phyloP scores from a whole-genome alignment of 768 basidiomycete genomes.

The Lactarius quietus region DNA sequence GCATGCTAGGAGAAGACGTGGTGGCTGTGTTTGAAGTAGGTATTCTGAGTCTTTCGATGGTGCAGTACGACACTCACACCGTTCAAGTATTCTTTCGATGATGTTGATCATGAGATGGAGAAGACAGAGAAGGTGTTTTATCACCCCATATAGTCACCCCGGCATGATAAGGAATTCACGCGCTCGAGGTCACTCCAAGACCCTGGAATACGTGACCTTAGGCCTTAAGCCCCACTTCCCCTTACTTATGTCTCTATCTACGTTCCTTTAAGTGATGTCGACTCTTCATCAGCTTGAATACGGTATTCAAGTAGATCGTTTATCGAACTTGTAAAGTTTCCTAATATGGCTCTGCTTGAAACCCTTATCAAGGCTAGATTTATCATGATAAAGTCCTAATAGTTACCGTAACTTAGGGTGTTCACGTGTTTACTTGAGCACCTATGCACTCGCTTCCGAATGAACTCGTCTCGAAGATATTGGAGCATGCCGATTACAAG shows the following conservation, averaged over 20 bases:
- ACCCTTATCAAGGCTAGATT: not conserved
- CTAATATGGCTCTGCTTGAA: not conserved
- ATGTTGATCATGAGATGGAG: not conserved
- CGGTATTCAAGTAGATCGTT: not conserved
- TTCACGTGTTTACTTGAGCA: not conserved
- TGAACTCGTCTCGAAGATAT: not conserved
- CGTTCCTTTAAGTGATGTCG: not conserved
- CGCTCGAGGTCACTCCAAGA: too few species aligned
- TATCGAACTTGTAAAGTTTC: not conserved
- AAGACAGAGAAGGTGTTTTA: slow-evolving; percentile 1
- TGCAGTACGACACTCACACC: not conserved
- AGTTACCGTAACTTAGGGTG: too few species aligned
- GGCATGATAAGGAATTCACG: not conserved
- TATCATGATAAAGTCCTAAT: not conserved
- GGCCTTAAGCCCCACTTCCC: too few species aligned
- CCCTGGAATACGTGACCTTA: too few species aligned
- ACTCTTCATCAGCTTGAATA: not conserved
- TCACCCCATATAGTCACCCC: slow-evolving; percentile 5
- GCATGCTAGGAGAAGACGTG: slow-evolving; percentile 8
- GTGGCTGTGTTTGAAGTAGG: slow-evolving; percentile 8
- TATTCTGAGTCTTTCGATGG: not conserved
- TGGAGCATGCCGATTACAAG: slow-evolving; percentile 8
- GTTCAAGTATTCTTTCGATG: not conserved
- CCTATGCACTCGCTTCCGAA: not conserved
- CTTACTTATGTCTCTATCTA: not conserved